Evolutionary conservation across 441 rosid species (phyloP), one percentile per base, ranked within the genome.

Genomic region (Bruguiera hainesii): DNA sequence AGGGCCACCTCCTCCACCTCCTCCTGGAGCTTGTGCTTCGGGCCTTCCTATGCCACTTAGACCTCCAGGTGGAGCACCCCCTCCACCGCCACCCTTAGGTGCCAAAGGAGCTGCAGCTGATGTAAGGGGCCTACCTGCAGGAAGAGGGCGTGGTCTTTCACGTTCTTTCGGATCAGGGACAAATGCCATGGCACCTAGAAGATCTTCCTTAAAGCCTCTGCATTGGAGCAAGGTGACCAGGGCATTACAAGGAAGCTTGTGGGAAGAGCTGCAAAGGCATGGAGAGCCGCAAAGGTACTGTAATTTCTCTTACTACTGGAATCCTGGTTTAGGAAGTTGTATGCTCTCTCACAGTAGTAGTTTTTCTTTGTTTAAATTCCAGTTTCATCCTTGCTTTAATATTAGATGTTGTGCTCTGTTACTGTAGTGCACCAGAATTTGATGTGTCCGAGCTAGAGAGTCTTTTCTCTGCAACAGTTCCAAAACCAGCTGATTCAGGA

Each of bases 181-280:
- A 25, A 65, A 61, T 48, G 82, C 81, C 48, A 29, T 81, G 72
- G 86, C 89, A 67, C 80, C 82, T 18, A 81, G 83, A 75, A 87
- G 88, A 80, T 90, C 99, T 72, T 84, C 97, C 33, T 79, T 95
- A 75, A 95, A 95, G 84, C 99, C 99, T 73, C 67, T 95, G 64
- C 99, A 92, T 60, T 95, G 98, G 99, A 90, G 96, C 80, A 95
- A 95, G 81, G 96, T 92, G 71, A 84, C 99, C 75, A 85, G 97
- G 83, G 96, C 93, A 70, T 71, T 95, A 63, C 97, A 92, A 80
- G 99, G 99, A 85, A 95, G 97, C 82, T 89, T 95, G 75, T 95
- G 98, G 99, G 97, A 95, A 26, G 98, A 95, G 82, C 72, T 95
- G 77, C 99, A 95, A 76, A 92, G 84, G 78, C 88, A 84, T 58